Base-by-base conservation (phyloP, 345 rosid species). In the Ricinus communis region DNA sequence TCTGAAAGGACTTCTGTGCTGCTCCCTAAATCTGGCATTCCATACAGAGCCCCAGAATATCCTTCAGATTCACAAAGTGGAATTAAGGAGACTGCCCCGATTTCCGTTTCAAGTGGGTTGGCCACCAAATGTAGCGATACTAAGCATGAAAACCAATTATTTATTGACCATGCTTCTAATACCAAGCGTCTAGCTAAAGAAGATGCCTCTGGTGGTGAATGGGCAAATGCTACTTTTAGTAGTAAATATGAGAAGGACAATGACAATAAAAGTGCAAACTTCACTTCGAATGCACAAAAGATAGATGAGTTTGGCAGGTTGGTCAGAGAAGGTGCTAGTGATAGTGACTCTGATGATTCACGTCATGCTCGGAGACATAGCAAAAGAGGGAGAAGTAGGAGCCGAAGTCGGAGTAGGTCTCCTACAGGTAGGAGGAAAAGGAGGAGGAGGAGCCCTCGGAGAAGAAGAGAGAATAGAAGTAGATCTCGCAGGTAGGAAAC, bases 291-390 rank as follows among this genome's bases (percentile, higher is more conserved):
- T 82, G 65, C 75, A n/a, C 69, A 18, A 21, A 82, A 82, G 77
- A 80, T 84, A 49, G 90, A 88, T 75, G 72, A 79, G 70, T 88
- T 85, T 82, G 90, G 93, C 66, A 84, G 93, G 73, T 71, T 85
- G 74, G 68, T 80, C 58, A 80, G 84, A 70, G 72, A 88, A 71
- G 86, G 79, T 78, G 84, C 59, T 56, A 86, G 85, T 80, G 90
- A 85, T 30, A 86, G 88, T 74, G 88, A 88, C 46, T 83, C 87
- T 24, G 87, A 88, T 65, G 87, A 86, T 76, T 77, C 65, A 33
- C 63, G 0, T 38, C 46, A 74, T 68, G 28, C 47, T 36, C 60
- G 76, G 65, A 76, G 78, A 72, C 78, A n/a, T 64, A 65, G 59
- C 65, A 82, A 69, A 71, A 82, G 81, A 65, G 79, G 81, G 53